Percentiles rank a stretch among this genome's conserved stretches.
Evolutionary conservation across 2,329 filamentous ascomycete species (phyloP).

Genomic region (Dactylellina parvicollis): DNA sequence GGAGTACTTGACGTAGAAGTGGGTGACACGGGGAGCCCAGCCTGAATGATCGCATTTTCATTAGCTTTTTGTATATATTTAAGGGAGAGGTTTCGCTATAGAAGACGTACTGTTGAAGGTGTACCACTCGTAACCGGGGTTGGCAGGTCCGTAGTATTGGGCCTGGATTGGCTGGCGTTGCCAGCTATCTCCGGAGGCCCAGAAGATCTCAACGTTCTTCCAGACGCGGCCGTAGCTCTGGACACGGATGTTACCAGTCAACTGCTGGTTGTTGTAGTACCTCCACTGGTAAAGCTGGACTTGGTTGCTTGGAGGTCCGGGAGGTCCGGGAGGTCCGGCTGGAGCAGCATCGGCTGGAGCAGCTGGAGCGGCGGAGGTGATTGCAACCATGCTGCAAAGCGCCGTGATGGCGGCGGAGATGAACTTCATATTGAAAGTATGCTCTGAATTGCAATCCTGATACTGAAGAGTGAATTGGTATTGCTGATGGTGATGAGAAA

Average conservation of each 20-base stretch:
- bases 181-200: not conserved
- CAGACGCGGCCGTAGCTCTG: not conserved
- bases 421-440: constrained; percentile 9
- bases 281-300: constrained; percentile 7
- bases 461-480: not conserved
- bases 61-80: too few relatives aligned
- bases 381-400: not conserved
- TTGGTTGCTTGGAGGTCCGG: not conserved
- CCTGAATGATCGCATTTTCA: not conserved
- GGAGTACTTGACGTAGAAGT: constrained; percentile 1
- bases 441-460: not conserved
- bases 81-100: not conserved
- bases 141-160: not conserved
- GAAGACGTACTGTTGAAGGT: constrained; percentile 1
- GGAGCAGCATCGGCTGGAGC: not conserved
- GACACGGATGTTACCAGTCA: not conserved
- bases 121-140: not conserved
- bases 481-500: not conserved
- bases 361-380: not conserved
- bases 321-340: not conserved
- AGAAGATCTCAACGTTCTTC: not conserved
- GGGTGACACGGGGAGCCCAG: not conserved
- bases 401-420: not conserved
- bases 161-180: not conserved
- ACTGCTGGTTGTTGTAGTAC: not conserved